Conservation (phyloP, 371 early-diverging fungal species). For the Rhizopus stolonifer region DNA sequence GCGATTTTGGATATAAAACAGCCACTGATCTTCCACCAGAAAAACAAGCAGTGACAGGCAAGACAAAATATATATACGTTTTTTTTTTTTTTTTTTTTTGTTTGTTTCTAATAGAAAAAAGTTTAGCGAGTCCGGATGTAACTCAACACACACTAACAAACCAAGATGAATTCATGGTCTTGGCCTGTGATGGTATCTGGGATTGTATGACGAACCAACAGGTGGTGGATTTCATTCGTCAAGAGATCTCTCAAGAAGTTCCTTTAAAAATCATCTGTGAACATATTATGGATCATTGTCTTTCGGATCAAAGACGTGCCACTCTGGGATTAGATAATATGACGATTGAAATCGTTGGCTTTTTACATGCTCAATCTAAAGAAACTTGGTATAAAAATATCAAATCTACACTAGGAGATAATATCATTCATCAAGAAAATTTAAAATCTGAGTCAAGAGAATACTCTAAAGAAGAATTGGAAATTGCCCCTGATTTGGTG, state of each 20-base stretch:
- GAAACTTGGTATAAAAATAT: constrained; percentile 65
- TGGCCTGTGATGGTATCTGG: constrained; percentile 99
- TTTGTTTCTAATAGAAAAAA: no score
- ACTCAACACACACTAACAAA: constrained; percentile 57
- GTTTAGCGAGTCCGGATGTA: constrained; percentile 70
- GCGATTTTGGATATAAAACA: constrained; percentile 95
- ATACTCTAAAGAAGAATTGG: constrained; percentile 15
- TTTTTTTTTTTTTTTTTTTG: background rate
- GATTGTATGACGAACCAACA: constrained; percentile 93
- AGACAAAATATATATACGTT: background rate
- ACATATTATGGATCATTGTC: constrained; percentile 85
- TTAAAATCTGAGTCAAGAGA: constrained; percentile 20
- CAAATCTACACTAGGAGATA: background rate
- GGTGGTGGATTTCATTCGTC: constrained; percentile 79
- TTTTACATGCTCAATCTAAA: constrained; percentile 74
- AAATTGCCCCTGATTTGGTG: constrained; percentile 6
- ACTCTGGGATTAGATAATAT: constrained; percentile 99
- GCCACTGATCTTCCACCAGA: constrained; percentile 71
- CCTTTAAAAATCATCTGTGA: constrained; percentile 77
- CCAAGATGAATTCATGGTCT: constrained; percentile 88
- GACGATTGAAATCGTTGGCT: constrained; percentile 92
- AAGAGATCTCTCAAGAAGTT: constrained; percentile 54
- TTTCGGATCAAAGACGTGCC: constrained; percentile 82
- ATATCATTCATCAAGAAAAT: background rate
- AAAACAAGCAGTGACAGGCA: constrained; percentile 87